Evolutionary conservation across 2,329 filamentous ascomycete species (phyloP).

Genomic region (Claviceps purpurea): DNA sequence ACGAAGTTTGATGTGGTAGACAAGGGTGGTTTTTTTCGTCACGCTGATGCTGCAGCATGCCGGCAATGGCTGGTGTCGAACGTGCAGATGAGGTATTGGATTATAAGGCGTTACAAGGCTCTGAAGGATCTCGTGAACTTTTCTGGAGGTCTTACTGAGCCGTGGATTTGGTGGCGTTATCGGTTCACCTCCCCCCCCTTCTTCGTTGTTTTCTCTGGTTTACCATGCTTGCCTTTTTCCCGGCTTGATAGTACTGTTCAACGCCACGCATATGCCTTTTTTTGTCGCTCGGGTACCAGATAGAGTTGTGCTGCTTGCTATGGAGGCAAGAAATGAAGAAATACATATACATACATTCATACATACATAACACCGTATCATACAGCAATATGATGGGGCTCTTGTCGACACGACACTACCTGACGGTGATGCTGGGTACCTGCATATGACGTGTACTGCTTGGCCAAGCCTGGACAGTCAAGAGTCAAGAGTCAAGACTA

Average conservation of each 20-base stretch:
- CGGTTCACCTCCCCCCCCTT: background rate
- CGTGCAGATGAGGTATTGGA: slow-evolving; percentile 8
- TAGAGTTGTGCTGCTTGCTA: slow-evolving; percentile 1
- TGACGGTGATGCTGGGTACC: background rate
- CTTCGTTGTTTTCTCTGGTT: too few relatives aligned
- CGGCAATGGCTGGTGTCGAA: slow-evolving; percentile 9
- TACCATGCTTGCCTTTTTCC: background rate
- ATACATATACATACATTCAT: background rate
- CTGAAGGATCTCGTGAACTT: slow-evolving; percentile 19
- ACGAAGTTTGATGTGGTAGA: background rate
- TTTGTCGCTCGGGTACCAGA: background rate
- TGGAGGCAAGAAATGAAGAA: background rate
- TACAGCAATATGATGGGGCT: background rate
- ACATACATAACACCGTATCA: background rate
- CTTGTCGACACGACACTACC: background rate
- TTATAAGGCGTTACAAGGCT: slow-evolving; percentile 19
- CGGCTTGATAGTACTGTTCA: slow-evolving; percentile 2
- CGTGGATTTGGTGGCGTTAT: slow-evolving; percentile 3
- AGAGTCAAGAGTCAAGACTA: too few relatives aligned
- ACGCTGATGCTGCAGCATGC: background rate
- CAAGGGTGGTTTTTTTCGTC: background rate
- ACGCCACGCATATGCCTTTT: background rate
- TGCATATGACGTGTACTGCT: background rate
- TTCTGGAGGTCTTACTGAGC: slow-evolving; percentile 19
- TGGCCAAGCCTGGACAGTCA: background rate